Evolutionary conservation across 768 basidiomycete species (phyloP), one percentile per base, ranked within the genome.

Genomic region (Mycena rebaudengoi): DNA sequence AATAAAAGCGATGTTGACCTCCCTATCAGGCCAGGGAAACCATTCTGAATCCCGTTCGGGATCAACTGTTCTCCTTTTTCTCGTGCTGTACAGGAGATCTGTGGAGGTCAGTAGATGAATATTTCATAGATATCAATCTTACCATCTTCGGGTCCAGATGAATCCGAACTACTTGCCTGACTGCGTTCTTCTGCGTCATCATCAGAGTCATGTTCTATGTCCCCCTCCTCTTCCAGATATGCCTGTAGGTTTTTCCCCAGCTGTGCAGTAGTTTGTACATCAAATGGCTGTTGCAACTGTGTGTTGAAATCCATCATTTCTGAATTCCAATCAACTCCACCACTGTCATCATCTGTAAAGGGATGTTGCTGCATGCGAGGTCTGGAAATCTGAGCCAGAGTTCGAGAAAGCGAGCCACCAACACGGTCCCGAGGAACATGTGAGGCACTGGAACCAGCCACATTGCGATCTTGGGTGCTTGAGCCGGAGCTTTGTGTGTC

Each of bases 281-380:
- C 46, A 2, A 30, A 30, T 7, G 46, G 28, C 20, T 29, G 46
- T 48, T 48, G 46, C 20, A 48, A 18, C 16, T 48, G 46, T 30
- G 46, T 48, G 46, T 48, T 48, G 46, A 48, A 48, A 48, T 48
- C 18, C 29, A 48, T 30, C 46, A 48, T 48, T 30, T 48, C 46
- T 11, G 49, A 51, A 21, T 33, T 35, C 33, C 32, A 51, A 25
- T 51, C 49, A 33, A 51, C 49, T 23, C 20, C 32, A 32, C 32
- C 8, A 7, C 4, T 51, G 32, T 51, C 49, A 21, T 51, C n/a
- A n/a, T n/a, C n/a, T n/a, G n/a, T n/a, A n/a, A n/a, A n/a, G n/a
- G n/a, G n/a, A n/a, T n/a, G n/a, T n/a, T n/a, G n/a, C n/a, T n/a
- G n/a, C n/a, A n/a, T n/a, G n/a, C n/a, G n/a, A n/a, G n/a, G n/a